Evolutionary conservation across 805 yeast genomes (phyloP), one percentile per base, ranked within the genome.

Genomic region (Kazachstania bromeliacearum): DNA sequence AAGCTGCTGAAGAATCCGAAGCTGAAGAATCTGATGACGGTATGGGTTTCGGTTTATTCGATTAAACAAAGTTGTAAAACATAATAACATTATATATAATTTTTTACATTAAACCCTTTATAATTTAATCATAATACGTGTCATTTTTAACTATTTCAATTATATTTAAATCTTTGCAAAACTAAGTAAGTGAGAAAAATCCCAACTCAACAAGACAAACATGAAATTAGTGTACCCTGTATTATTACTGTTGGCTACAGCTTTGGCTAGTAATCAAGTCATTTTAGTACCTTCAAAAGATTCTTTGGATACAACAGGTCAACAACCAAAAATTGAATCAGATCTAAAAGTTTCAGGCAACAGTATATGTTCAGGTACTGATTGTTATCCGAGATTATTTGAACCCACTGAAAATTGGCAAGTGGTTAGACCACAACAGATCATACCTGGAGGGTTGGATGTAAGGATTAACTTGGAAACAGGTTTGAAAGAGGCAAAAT

Each of bases 11-110:
- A 45, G 82, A 66, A 48, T 83, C 66, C 49, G 77, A 70, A 80
- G 83, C 70, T 45, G 73, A 56, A 48, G 83, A 74, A 65, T 75
- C 79, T 48, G 85, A 78, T 63, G 85, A 77, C 58, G 92, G 79
- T 70, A 80, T 83, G 94, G 95, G 94, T 60, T 78, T 81, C 81
- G 95, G 95, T 77, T 82, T 92, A 69, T 92, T 92, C 82, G 99
- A 92, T 79, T 92, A 92, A 76, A 28, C 30, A 39, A 28, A n/a
- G 31, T 20, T 16, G 26, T 7, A 8, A 23, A 10, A 23, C 26
- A 23, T 22, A 22, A 22, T 22, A 22, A 22, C 25, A 22, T 22
- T 22, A 22, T 22, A 22, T 8, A 22, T 22, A 8, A 22, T 12
- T 8, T 8, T 22, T 22, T 22, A 8, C 8, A 12, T 22, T 8